These are phyloP conservation scores for Cryptosporidium felis DNA, from an alignment of 169 alveolate genomes.

Conservation along the genomic window DNA sequence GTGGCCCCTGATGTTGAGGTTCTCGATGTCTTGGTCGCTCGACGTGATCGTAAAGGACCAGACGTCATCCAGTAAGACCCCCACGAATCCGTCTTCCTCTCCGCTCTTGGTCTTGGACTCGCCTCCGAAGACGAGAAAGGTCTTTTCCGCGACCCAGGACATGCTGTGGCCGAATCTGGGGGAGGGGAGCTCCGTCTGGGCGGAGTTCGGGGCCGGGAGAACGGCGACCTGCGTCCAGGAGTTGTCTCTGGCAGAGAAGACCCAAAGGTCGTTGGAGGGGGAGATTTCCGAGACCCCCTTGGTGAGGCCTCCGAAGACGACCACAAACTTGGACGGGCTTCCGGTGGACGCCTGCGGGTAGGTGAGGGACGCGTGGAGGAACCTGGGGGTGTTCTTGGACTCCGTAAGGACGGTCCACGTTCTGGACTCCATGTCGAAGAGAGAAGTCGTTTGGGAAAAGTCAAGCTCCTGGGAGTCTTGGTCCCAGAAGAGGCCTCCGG, in stretches of 20 bases:
- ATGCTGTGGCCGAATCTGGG: conserved; percentile 88
- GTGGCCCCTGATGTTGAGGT: conserved; percentile 45
- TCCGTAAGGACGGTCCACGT: conserved; percentile 10
- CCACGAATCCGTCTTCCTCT: background rate
- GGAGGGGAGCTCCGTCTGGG: conserved; percentile 80
- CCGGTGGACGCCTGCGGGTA: conserved; percentile 33
- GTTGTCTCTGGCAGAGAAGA: conserved; percentile 78
- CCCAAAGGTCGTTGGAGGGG: conserved; percentile 88
- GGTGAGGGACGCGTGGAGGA: conserved; percentile 30
- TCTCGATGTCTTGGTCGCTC: conserved; percentile 35
- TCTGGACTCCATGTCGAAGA: conserved; percentile 31
- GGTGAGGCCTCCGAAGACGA: conserved; percentile 85
- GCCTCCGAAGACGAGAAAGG: conserved; percentile 87
- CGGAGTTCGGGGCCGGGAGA: conserved; percentile 72
- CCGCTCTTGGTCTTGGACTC: conserved; percentile 75
- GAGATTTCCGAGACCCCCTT: conserved; percentile 75
- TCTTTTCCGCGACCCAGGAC: conserved; percentile 87
- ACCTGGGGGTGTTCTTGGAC: conserved; percentile 26
- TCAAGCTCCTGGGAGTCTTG: background rate
- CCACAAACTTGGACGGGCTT: conserved; percentile 79
- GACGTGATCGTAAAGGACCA: conserved; percentile 60
- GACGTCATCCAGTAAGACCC: conserved; percentile 22
- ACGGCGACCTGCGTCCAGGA: conserved; percentile 85
- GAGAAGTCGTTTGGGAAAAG: conserved; percentile 19
- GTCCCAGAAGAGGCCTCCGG: conserved; percentile 36